Conservation (phyloP, 2,329 filamentous ascomycete genomes). For the Onygena corvina region DNA sequence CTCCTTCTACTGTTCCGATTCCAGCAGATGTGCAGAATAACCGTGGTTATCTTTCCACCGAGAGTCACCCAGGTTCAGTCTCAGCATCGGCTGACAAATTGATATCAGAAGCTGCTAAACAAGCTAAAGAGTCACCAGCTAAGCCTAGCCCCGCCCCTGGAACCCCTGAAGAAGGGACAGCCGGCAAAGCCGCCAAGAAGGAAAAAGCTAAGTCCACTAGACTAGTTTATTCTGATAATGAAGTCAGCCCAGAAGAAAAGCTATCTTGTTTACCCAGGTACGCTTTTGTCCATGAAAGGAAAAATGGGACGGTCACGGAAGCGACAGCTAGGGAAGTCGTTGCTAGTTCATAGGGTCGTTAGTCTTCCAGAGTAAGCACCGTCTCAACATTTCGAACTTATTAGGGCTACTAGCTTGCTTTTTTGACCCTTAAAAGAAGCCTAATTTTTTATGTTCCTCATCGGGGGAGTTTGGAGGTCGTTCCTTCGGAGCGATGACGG, state of each 20-base stretch:
- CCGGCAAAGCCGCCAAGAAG: conserved; percentile 53
- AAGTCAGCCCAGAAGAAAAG: conserved; percentile 75
- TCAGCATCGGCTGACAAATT: conserved; percentile 41
- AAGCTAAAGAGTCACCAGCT: conserved; percentile 32
- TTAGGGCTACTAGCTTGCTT: conserved; percentile 15
- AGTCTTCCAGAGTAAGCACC: conserved; percentile 15
- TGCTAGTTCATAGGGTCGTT: conserved; percentile 27
- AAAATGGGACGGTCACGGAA: conserved; percentile 27
- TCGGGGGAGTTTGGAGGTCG: background rate
- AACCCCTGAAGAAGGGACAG: conserved; percentile 21
- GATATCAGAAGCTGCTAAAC: conserved; percentile 38
- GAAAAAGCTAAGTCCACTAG: conserved; percentile 50
- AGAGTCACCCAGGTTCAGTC: conserved; percentile 24
- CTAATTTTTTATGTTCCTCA: conserved; percentile 8
- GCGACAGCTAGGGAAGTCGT: conserved; percentile 26
- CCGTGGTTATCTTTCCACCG: conserved; percentile 18
- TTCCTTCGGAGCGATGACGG: background rate
- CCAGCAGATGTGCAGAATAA: conserved; percentile 15
- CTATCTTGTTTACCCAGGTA: conserved; percentile 71
- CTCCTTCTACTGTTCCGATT: conserved; percentile 20
- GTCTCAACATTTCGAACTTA: conserved; percentile 1
- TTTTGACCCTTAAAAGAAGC: conserved; percentile 13
- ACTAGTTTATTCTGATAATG: conserved; percentile 72
- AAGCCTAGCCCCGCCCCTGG: conserved; percentile 22
- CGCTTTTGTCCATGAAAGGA: conserved; percentile 46